These are phyloP conservation scores for Astrothelium subdiscretum DNA, from an alignment of 495 filamentous ascomycete species.

Conservation along the genomic window DNA sequence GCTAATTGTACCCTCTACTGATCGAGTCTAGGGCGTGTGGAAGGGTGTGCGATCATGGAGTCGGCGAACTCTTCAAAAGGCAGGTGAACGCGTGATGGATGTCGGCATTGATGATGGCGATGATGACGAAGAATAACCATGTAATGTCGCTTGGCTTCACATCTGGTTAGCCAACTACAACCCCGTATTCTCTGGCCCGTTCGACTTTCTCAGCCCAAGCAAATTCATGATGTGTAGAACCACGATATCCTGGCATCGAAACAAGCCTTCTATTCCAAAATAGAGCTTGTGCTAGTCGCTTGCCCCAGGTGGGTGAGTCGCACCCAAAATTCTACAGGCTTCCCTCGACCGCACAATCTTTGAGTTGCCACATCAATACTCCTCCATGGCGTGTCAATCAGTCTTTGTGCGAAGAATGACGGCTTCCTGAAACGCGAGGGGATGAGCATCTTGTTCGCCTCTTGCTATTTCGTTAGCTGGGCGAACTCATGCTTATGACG, in stretches of 20 bases:
- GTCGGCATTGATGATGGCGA: conserved; percentile 66
- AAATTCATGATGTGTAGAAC: too few relatives aligned
- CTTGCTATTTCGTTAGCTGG: not conserved
- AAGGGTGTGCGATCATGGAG: conserved; percentile 64
- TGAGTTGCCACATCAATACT: conserved; percentile 73
- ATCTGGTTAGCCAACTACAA: too few relatives aligned
- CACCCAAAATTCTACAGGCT: not conserved
- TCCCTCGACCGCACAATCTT: conserved; percentile 56
- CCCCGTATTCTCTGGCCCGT: too few relatives aligned
- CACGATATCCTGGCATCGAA: too few relatives aligned
- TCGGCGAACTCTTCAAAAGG: conserved; percentile 56
- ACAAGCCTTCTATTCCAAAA: too few relatives aligned
- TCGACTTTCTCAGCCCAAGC: too few relatives aligned
- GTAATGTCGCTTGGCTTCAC: not conserved
- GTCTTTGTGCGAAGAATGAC: conserved; percentile 87
- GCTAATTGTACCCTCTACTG: not conserved
- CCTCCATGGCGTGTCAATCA: conserved; percentile 75
- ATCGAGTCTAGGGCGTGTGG: conserved; percentile 53
- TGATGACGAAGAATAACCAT: conserved; percentile 44
- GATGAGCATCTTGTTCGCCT: conserved; percentile 27
- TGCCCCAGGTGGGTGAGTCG: not conserved
- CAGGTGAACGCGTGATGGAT: conserved; percentile 69
- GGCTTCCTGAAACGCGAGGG: conserved; percentile 20
- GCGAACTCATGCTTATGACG: not conserved
- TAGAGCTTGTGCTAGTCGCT: not conserved